Percentiles rank a stretch among this genome's conserved stretches.
phyloP scores from a whole-genome alignment of 495 filamentous ascomycete species.

The Neurospora sp. region DNA sequence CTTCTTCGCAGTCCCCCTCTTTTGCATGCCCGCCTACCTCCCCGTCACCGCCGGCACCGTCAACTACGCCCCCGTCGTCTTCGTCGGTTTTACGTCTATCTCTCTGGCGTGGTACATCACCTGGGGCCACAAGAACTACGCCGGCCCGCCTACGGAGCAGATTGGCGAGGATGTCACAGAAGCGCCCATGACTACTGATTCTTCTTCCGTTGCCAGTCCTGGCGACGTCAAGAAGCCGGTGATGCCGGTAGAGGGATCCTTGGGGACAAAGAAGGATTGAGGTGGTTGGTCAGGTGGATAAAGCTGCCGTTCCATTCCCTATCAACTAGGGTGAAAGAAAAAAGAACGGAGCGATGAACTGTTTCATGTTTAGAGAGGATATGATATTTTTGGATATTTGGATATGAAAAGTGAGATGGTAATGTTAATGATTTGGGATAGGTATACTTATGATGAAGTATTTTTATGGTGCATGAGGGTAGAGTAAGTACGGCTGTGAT shows the following conservation, averaged over 20 bases:
- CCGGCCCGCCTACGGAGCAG: slow-evolving; percentile 46
- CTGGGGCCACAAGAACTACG: slow-evolving; percentile 60
- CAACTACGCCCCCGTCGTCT: slow-evolving; percentile 56
- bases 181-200: not conserved
- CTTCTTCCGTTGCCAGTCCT: not conserved
- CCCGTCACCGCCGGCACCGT: slow-evolving; percentile 49
- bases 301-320: not conserved
- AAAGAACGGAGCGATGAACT: not conserved
- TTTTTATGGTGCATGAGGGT: not conserved
- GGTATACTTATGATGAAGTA: not conserved
- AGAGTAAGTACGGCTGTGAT: not conserved
- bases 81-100: slow-evolving; percentile 48
- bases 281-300: not conserved
- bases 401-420: not conserved
- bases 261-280: not conserved
- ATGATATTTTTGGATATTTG: not conserved
- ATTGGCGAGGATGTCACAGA: slow-evolving; percentile 2
- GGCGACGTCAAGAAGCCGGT: slow-evolving; percentile 4
- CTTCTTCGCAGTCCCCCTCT: slow-evolving; percentile 50
- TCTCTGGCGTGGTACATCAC: slow-evolving; percentile 32
- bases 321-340: not conserved
- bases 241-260: not conserved
- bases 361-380: not conserved
- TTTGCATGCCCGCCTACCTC: slow-evolving; percentile 53
- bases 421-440: not conserved